Evolutionary conservation across 2,329 filamentous ascomycete genomes (phyloP).

Genomic region (Rutstroemia sp.): DNA sequence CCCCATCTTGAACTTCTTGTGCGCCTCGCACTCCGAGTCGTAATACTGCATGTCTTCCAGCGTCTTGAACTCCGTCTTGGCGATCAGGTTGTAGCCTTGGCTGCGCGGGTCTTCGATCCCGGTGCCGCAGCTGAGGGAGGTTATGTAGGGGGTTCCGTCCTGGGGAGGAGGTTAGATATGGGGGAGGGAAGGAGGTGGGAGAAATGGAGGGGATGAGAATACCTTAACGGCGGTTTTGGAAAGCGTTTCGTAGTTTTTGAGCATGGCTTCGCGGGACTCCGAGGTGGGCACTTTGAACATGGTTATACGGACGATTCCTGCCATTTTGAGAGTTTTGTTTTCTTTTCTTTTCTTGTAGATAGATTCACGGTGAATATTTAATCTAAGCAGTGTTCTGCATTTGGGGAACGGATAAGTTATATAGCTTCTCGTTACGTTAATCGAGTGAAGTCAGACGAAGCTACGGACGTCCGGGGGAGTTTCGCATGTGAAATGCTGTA

Average conservation of each 20-base stretch:
- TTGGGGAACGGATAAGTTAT: too few relatives aligned
- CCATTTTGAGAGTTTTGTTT: not conserved
- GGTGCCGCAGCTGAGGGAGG: constrained; percentile 24
- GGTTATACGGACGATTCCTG: constrained; percentile 40
- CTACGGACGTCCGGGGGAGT: too few relatives aligned
- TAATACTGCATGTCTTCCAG: constrained; percentile 54
- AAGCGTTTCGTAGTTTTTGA: constrained; percentile 31
- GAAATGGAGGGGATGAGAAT: not conserved
- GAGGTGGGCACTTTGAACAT: constrained; percentile 45
- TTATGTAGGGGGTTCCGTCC: too few relatives aligned
- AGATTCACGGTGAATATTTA: not conserved
- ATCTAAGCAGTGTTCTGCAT: too few relatives aligned
- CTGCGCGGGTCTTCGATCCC: constrained; percentile 41
- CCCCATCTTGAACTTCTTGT: constrained; percentile 38
- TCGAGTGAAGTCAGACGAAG: too few relatives aligned
- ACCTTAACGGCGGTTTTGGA: constrained; percentile 38
- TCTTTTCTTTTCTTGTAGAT: not conserved
- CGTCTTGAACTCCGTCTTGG: constrained; percentile 46
- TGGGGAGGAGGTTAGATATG: constrained; percentile 22
- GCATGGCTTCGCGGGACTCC: constrained; percentile 34
- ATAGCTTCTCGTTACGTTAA: too few relatives aligned
- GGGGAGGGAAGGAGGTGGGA: constrained; percentile 39
- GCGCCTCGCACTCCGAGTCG: constrained; percentile 47
- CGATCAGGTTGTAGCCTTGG: constrained; percentile 47
- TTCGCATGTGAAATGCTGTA: too few relatives aligned